These are phyloP conservation scores for Ailanthus altissimus DNA, from an alignment of 345 rosid species.

Conservation along the genomic window DNA sequence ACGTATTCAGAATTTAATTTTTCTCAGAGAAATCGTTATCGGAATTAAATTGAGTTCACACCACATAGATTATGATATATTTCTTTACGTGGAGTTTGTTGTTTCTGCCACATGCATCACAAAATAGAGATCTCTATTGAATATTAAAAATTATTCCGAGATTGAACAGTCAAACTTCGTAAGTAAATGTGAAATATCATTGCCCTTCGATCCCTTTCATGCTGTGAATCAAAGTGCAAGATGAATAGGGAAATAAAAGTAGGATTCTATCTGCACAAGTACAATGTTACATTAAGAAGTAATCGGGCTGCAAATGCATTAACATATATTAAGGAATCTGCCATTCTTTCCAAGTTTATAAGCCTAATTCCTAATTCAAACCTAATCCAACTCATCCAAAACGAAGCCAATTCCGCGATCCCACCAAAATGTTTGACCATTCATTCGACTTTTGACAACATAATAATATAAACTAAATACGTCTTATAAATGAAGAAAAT, in stretches of 20 bases:
- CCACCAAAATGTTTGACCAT: too few relatives aligned
- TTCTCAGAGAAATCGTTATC: neutral
- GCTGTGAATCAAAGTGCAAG: too few relatives aligned
- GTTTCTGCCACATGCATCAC: neutral
- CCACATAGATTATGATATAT: too few relatives aligned
- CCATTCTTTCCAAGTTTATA: too few relatives aligned
- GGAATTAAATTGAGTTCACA: neutral
- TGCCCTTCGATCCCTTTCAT: neutral
- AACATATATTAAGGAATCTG: too few relatives aligned
- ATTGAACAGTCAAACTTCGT: neutral
- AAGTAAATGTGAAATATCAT: neutral
- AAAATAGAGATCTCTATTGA: neutral
- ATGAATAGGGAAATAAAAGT: neutral
- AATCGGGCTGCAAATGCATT: neutral
- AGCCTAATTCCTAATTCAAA: too few relatives aligned
- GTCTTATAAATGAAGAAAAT: too few relatives aligned
- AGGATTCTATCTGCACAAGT: neutral
- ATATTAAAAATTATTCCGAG: neutral
- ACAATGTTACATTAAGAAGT: neutral
- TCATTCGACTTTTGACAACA: too few relatives aligned
- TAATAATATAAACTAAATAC: too few relatives aligned
- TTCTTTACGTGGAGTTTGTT: neutral
- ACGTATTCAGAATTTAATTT: neutral
- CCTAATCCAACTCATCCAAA: too few relatives aligned
- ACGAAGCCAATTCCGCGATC: too few relatives aligned